Evolutionary conservation across 345 rosid genomes (phyloP), one percentile per base, ranked within the genome.

Genomic region (Boechera divaricarpa): DNA sequence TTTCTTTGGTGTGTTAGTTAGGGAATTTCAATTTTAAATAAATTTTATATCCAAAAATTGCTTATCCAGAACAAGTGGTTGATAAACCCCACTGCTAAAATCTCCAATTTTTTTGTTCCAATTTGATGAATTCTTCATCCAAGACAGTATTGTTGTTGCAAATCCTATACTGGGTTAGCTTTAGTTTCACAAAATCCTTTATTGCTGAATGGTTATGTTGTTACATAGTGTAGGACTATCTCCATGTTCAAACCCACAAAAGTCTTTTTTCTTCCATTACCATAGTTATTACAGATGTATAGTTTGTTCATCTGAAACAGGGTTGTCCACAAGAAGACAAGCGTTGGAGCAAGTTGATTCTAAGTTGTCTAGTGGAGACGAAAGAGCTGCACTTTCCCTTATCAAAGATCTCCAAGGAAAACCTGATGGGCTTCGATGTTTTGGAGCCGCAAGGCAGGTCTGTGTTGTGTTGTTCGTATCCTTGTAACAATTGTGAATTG

Each of bases 391-490:
- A 26, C 83, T 90, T 10, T 76, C 88, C 51, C 84, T 91, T 45
- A 82, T 94, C 57, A 90, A 84, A 55, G 89, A 89, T 63, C 80
- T 86, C 73, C 93, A 87, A 71, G 98, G 95, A 6, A 90, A 88
- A 67, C 85, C 95, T 2, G 90, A 86, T 9, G 97, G 97, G 0
- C 91, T 91, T 55, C 78, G 87, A 33, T 89, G 96, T 68, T 94
- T 91, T 49, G 97, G 93, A 2, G 85, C 92, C 5, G 93, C 89
- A 5, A 83, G 97, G 51, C 97, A 90, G 92, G 97, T 91, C 24
- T 32, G 41, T 18, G 26, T 21, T 41, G 1, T 75, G 60, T 1
- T 42, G 13, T 41, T 41, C 13, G 10, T 39, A 41, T 3, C 47
- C 0, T 42, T 10, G 44, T 41, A 10, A 3, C 44, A 10, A 3